These are phyloP conservation scores for Colletotrichum tofieldiae DNA, from an alignment of 2,329 filamentous ascomycete species.

Conservation along the genomic window DNA sequence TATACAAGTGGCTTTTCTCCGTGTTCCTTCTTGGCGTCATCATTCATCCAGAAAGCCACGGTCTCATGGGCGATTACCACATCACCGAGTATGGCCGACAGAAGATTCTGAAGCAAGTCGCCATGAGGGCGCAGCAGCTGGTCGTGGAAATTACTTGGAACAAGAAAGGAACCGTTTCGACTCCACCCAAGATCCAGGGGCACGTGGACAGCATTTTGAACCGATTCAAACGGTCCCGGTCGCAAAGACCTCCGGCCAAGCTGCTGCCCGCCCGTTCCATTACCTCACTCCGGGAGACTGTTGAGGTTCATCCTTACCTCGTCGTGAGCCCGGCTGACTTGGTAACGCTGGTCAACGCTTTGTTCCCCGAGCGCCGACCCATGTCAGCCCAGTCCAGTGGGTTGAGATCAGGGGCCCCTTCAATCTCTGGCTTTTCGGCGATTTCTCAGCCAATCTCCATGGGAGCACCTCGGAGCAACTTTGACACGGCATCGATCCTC, in stretches of 20 bases:
- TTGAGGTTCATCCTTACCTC: slow-evolving; percentile 84
- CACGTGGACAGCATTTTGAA: slow-evolving; percentile 82
- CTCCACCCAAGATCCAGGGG: slow-evolving; percentile 73
- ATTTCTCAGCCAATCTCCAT: slow-evolving; percentile 80
- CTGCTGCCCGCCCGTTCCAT: slow-evolving; percentile 81
- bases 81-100: slow-evolving; percentile 93
- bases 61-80: slow-evolving; percentile 89
- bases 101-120: slow-evolving; percentile 84
- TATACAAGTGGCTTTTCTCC: slow-evolving; percentile 93
- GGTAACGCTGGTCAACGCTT: slow-evolving; percentile 83
- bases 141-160: slow-evolving; percentile 85
- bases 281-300: slow-evolving; percentile 81
- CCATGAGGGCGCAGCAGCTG: slow-evolving; percentile 83
- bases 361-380: slow-evolving; percentile 84
- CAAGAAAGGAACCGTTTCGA: slow-evolving; percentile 73
- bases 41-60: slow-evolving; percentile 87
- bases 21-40: slow-evolving; percentile 88
- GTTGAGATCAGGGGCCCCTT: slow-evolving; percentile 77
- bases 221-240: slow-evolving; percentile 71
- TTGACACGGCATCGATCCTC: slow-evolving; percentile 79
- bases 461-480: slow-evolving; percentile 67
- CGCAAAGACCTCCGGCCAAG: slow-evolving; percentile 67
- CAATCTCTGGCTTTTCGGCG: slow-evolving; percentile 76
- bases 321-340: slow-evolving; percentile 86
- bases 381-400: slow-evolving; percentile 74